phyloP scores from a whole-genome alignment of 345 rosid species.

The Gossypium thurberi region DNA sequence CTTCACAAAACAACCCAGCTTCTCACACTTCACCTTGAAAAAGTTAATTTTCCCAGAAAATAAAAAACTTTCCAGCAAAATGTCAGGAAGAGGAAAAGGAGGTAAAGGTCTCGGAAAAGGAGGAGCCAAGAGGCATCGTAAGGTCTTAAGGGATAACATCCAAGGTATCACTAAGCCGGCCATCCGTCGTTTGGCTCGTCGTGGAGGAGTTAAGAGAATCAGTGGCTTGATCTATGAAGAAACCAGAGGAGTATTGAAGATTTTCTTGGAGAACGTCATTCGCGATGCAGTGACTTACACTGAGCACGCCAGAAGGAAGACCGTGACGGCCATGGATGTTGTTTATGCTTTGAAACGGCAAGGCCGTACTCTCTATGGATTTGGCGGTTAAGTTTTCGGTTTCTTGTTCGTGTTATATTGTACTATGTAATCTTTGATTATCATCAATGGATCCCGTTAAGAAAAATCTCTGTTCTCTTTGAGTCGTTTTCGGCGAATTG shows the following conservation, averaged over 20 bases:
- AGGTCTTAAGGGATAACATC: conserved; percentile 13
- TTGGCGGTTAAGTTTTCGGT: neutral
- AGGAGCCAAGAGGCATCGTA: conserved; percentile 19
- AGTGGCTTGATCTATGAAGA: conserved; percentile 17
- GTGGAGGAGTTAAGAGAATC: conserved; percentile 15
- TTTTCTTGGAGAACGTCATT: conserved; percentile 14
- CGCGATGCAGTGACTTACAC: conserved; percentile 17
- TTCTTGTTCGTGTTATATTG: neutral
- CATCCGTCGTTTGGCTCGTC: conserved; percentile 12
- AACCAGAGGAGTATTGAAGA: conserved; percentile 16
- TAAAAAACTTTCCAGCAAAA: neutral
- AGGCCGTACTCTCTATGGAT: conserved; percentile 17
- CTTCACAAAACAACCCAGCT: neutral
- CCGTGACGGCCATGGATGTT: conserved; percentile 17
- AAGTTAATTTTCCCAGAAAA: no score
- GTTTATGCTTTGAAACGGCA: conserved; percentile 17
- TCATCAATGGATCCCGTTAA: neutral
- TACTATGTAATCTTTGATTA: neutral
- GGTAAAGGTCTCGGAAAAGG: conserved; percentile 16
- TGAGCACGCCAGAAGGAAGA: conserved; percentile 15
- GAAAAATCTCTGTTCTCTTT: no score
- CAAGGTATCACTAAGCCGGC: conserved; percentile 14
- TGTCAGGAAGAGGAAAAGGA: conserved; percentile 15
- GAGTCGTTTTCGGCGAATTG: no score
- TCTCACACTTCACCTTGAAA: neutral